Percentiles rank a stretch among this genome's conserved stretches.
Evolutionary conservation across 2,329 filamentous ascomycete genomes (phyloP).

Genomic region (Trichoderma simmonsii): DNA sequence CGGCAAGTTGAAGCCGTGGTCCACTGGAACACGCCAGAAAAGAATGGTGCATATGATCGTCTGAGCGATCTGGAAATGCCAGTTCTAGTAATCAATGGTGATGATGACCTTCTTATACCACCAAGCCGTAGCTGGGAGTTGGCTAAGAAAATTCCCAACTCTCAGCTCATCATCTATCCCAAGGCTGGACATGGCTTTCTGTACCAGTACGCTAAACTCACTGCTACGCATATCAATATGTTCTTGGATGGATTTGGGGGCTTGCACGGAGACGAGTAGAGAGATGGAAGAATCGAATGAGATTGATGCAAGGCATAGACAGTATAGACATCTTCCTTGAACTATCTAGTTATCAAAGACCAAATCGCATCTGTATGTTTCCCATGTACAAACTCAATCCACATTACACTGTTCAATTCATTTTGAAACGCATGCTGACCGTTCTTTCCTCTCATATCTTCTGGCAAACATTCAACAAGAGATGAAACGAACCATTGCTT

Average conservation of each 20-base stretch:
- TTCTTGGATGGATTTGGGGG: neutral
- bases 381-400: neutral
- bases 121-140: neutral
- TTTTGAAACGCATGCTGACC: neutral
- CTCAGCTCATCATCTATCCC: conserved; percentile 34
- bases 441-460: neutral
- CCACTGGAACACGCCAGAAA: neutral
- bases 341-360: neutral
- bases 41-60: conserved; percentile 26
- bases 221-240: neutral
- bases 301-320: neutral
- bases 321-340: neutral
- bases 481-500: neutral
- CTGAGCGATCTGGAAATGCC: conserved; percentile 34
- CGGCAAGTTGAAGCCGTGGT: neutral
- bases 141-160: conserved; percentile 18
- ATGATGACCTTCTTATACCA: conserved; percentile 15
- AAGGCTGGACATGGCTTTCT: conserved; percentile 36
- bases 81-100: conserved; percentile 37
- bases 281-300: neutral
- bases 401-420: neutral
- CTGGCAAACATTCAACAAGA: neutral
- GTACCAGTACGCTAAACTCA: conserved; percentile 30
- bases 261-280: neutral
- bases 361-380: neutral